These are phyloP conservation scores for Arachis monticola DNA, from an alignment of 331 rosid species.

Conservation along the genomic window DNA sequence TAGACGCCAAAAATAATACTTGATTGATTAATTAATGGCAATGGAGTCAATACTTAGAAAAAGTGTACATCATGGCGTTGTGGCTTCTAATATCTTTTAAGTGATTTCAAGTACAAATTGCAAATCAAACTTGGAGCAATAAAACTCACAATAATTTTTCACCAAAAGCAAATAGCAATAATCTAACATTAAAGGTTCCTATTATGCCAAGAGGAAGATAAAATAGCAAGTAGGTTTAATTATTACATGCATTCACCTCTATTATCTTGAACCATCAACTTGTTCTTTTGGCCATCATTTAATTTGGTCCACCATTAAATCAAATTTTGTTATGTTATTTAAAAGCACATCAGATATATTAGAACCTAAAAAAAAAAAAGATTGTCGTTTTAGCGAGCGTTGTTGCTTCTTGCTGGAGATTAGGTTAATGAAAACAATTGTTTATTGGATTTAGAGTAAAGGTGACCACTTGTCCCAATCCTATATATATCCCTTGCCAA, in stretches of 20 bases:
- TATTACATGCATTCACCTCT: slow-evolving; percentile 7
- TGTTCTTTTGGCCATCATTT: neutral
- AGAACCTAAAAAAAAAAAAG: neutral
- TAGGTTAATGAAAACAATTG: slow-evolving; percentile 68
- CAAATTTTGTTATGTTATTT: neutral
- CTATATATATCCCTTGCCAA: slow-evolving; percentile 1
- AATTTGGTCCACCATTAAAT: slow-evolving; percentile 1
- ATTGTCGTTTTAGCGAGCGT: slow-evolving; percentile 43
- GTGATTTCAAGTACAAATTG: slow-evolving; percentile 6
- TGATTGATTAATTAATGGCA: neutral
- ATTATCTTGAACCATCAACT: neutral
- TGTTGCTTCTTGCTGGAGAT: slow-evolving; percentile 51
- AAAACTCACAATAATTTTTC: neutral
- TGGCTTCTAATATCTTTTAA: slow-evolving; percentile 26
- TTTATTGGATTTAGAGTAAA: slow-evolving; percentile 53
- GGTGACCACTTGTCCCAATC: slow-evolving; percentile 44
- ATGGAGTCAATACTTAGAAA: slow-evolving; percentile 6
- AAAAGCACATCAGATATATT: neutral
- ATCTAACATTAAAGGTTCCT: slow-evolving; percentile 20
- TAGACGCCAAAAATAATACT: too few relatives aligned
- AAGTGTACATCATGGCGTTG: slow-evolving; percentile 15
- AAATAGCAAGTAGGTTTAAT: neutral
- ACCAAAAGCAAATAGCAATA: neutral
- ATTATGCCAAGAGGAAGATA: neutral
- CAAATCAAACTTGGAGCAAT: neutral